These are phyloP conservation scores for Protomyces arabidopsidicola DNA, from an alignment of 1,139 yeast species.

Conservation along the genomic window DNA sequence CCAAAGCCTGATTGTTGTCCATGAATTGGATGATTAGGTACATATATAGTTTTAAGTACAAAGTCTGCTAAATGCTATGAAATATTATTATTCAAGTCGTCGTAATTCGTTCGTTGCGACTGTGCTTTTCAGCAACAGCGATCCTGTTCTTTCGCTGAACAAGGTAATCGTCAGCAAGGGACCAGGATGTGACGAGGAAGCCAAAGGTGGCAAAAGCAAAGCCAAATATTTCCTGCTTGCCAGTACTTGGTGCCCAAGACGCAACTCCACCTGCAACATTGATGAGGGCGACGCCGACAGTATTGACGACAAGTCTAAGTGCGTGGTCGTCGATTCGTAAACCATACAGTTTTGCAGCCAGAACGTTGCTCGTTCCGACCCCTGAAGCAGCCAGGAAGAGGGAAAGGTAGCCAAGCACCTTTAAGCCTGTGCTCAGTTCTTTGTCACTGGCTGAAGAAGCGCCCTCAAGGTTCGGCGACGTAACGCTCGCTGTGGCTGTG, in stretches of 20 bases:
- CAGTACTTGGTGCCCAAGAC: not conserved
- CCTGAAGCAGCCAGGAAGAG: not conserved
- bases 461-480: not conserved
- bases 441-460: not conserved
- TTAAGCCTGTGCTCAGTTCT: not conserved
- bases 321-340: not conserved
- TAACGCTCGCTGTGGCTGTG: not conserved
- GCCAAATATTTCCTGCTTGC: not conserved
- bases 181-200: not conserved
- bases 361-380: not conserved
- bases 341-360: constrained; percentile 3
- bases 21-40: no score
- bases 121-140: no score
- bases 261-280: not conserved
- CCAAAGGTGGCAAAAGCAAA: not conserved
- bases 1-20: no score
- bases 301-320: not conserved
- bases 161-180: not conserved
- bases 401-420: not conserved
- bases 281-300: not conserved
- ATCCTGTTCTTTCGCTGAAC: not conserved
- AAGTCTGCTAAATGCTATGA: no score
- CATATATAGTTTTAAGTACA: no score
- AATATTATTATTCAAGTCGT: not conserved
- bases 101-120: not conserved